These are phyloP conservation scores for Chlorophyllum brunneum DNA, from an alignment of 768 basidiomycete genomes.

Conservation along the genomic window DNA sequence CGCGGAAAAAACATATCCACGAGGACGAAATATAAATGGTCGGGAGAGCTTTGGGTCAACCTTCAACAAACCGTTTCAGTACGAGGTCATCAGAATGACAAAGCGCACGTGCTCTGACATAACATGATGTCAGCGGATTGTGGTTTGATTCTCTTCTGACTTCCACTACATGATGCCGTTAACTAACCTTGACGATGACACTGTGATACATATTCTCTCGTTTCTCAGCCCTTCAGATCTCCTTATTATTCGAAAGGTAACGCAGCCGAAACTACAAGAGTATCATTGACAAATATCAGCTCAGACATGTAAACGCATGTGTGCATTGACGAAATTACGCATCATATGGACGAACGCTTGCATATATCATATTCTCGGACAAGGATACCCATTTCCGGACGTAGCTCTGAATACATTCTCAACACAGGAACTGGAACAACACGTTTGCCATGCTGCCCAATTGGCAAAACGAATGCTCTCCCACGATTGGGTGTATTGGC, in stretches of 20 bases:
- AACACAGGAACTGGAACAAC: slow-evolving; percentile 39
- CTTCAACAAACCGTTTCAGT: too few species aligned
- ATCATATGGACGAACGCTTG: slow-evolving; percentile 57
- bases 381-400: slow-evolving; percentile 49
- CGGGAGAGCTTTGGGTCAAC: too few species aligned
- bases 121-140: too few species aligned
- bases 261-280: slow-evolving; percentile 1
- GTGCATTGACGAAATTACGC: slow-evolving; percentile 39
- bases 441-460: slow-evolving; percentile 38
- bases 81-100: too few species aligned
- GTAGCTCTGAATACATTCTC: slow-evolving; percentile 31
- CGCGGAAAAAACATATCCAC: too few species aligned
- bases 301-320: slow-evolving; percentile 53
- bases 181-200: slow-evolving; percentile 23
- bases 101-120: too few species aligned
- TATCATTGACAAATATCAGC: background rate
- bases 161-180: slow-evolving; percentile 1
- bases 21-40: too few species aligned
- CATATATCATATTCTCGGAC: slow-evolving; percentile 35
- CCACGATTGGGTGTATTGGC: slow-evolving; percentile 12
- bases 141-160: background rate
- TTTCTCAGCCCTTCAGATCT: slow-evolving; percentile 36
- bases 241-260: slow-evolving; percentile 38
- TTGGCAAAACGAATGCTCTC: slow-evolving; percentile 50
- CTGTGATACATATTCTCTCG: slow-evolving; percentile 27